Evolutionary conservation across 2,329 filamentous ascomycete genomes (phyloP), one percentile per base, ranked within the genome.

Genomic region (Aspergillus fijiensis): DNA sequence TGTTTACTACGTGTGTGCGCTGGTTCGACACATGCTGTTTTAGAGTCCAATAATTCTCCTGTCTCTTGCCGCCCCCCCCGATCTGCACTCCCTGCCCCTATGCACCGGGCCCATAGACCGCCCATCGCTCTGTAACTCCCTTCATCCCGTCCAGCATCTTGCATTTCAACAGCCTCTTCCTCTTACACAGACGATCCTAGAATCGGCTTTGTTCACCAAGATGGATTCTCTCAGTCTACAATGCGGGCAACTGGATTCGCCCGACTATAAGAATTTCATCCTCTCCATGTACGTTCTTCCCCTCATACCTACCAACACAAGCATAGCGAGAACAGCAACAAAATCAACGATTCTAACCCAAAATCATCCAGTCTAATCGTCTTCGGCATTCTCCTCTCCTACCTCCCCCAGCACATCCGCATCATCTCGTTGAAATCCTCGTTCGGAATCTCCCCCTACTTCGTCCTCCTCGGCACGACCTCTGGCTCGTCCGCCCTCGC

Each of bases 401-500:
- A 99, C 79, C 84, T 98, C 2, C 95, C 95, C 0, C 95, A 99
- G 74, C 94, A 98, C 77, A 85, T 89, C 75, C 92, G 95, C 70
- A 98, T 99, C 77, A 91, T 96, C 67, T 82, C 85, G 47, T 87
- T 92, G 58, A 86, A 88, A 62, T 95, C 91, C 14, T 96, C 94
- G 23, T 94, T 96, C 75, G 95, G 95, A 63, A 93, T 99, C 63
- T 97, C 93, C 31, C 94, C 95, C 9, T 95, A 94, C 77, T 99
- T 96, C 73, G 88, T 99, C 65, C 85, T 98, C 2, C 86, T 99
- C n/a, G 95, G 95, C 61, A 91, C 90, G 27, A 94, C 94, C 1
- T 96, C 92, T 7, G 90, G 90, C 68, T 96, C 90, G 55, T 91
- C 90, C 51, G 90, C 91, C 27, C 92, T 99, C 70, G 91, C 91